Conservation (phyloP, 345 rosid species). For the Linum trigynum region DNA sequence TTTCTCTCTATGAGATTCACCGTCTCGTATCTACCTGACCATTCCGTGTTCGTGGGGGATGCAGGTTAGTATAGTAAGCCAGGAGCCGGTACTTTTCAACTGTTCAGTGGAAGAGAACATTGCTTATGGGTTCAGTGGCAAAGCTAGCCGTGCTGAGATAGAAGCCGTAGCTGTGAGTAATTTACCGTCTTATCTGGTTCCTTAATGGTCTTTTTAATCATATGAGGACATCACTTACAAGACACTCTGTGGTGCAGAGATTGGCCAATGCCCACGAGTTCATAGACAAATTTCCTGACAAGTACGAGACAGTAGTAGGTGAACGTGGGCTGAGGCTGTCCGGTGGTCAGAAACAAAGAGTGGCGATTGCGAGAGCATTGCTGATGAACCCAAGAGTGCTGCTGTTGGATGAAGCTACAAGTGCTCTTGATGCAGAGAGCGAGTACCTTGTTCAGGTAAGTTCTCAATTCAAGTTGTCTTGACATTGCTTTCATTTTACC, state of each 20-base stretch:
- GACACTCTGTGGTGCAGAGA: constrained; percentile 37
- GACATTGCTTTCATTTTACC: not conserved
- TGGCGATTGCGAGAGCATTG: constrained; percentile 87
- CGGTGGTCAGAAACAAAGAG: constrained; percentile 90
- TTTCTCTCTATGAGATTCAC: too few relatives aligned
- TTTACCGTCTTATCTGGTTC: not conserved
- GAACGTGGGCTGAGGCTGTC: constrained; percentile 91
- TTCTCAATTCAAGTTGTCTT: too few relatives aligned
- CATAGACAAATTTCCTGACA: constrained; percentile 68
- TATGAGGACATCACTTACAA: too few relatives aligned
- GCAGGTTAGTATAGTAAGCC: constrained; percentile 93
- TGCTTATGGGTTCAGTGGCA: constrained; percentile 63
- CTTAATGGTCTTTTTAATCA: too few relatives aligned
- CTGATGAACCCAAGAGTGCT: constrained; percentile 78
- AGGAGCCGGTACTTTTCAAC: constrained; percentile 81
- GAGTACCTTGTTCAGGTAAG: constrained; percentile 81
- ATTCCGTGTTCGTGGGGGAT: not conserved
- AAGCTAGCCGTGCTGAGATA: constrained; percentile 38
- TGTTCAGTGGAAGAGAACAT: constrained; percentile 49
- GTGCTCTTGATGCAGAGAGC: constrained; percentile 93
- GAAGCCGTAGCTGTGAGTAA: constrained; percentile 67
- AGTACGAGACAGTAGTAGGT: constrained; percentile 67
- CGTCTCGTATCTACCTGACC: too few relatives aligned
- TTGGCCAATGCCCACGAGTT: constrained; percentile 95
- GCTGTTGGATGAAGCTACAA: constrained; percentile 90